Evolutionary conservation across 768 basidiomycete species (phyloP), one percentile per base, ranked within the genome.

Genomic region (Tricholoma sp.): DNA sequence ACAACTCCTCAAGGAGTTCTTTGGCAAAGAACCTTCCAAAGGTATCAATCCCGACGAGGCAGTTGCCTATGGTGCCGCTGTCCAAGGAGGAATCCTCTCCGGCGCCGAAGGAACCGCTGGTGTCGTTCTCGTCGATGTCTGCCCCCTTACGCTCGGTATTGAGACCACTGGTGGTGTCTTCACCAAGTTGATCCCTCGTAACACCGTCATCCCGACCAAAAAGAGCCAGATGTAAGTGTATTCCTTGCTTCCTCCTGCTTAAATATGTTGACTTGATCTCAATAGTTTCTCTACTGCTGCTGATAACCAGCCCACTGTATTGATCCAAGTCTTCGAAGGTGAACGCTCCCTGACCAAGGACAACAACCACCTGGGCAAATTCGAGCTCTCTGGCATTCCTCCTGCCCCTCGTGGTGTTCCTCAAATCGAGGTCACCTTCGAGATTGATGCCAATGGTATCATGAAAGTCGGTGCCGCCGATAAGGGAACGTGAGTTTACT

Each of bases 21-120:
- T 98, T 74, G 89, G 93, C 71, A 97, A 91, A 79, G 96, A 98
- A 72, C 94, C 94, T 54, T 95, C 95, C 61, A 95, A 94, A 82
- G 90, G 91, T 63, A 99, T 98, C 79, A 98, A 99, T 83, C 94
- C 95, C 54, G 96, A 99, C 72, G 96, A 99, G 79, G 96, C 96
- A 60, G 96, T 99, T 64, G 94, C 96, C 47, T 98, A 97, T 67
- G 96, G 96, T 82, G 96, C 96, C 61, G 96, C 96, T 55, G 93
- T 98, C 63, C 96, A 99, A 76, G 96, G 92, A 74, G 96, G 93
- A 77, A 96, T 99, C 66, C 90, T 99, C 62, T 89, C 94, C 50
- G 96, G 96, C 61, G 94, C 93, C 67, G 88, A 91, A 70, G 89
- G 88, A 60, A 91, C 91, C 56, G 85, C 83, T 59, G 95, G 94